Base-by-base conservation (phyloP, 2,329 filamentous ascomycete species). In the Plectosphaerella cucumerina region DNA sequence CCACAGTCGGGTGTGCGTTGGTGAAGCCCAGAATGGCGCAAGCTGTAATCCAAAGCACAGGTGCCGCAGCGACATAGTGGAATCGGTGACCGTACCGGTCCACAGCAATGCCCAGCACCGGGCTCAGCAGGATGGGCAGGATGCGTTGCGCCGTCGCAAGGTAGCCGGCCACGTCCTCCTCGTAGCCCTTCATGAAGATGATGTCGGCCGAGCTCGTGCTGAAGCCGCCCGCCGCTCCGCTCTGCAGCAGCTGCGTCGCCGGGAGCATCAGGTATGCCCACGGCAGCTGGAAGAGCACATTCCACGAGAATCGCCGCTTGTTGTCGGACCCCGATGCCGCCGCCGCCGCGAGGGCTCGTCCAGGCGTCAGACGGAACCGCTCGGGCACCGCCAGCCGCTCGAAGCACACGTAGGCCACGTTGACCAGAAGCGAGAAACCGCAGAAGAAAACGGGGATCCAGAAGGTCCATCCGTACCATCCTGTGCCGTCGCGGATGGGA, bases 71-170 rank as follows among this genome's bases (percentile, higher is more conserved):
- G 8, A 60, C 57, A 20, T 55, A 54, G 31, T 61, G 58, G 33
- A 61, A 61, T 1, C 58, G 53, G 31, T 60, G 57, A 0, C 58
- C 55, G n/a, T 60, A 61, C 48, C 44, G 54, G n/a, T 60, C 57
- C 15, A 61, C 59, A 6, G 48, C 45, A 23, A 52, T 43, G 8
- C 59, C 57, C 1, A 59, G 37, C 2, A 56, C 39, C 1, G 58
- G 59, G 10, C 53, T 56, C n/a, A 53, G 42, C 5, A 61, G 51
- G 12, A 60, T 61, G 1, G 48, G 48, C 17, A 61, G 46, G 14
- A 60, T 50, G 34, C 54, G 55, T 17, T 60, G 58, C 0, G 49
- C 59, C 2, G 57, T 61, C 1, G 57, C 53, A n/a, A 61, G 31
- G 39, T 54, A 61, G 3, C 59, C 58, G 3, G 58, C 58, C 1